Base-by-base conservation (phyloP, 495 filamentous ascomycete genomes). In the Oleoguttula mirabilis region DNA sequence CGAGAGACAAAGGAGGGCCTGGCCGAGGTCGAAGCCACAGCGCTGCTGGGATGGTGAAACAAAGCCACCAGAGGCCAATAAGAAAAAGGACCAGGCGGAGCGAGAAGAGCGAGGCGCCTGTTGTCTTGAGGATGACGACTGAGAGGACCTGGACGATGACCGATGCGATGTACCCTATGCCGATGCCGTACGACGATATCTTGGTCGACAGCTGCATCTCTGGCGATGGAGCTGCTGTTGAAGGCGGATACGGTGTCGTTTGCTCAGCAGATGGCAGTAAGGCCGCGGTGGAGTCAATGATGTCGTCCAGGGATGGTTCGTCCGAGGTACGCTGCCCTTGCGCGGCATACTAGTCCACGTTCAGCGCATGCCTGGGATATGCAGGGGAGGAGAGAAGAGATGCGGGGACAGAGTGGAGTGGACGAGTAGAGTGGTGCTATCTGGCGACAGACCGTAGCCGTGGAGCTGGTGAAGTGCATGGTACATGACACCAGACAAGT, bases 11-110 rank as follows among this genome's bases (percentile, higher is more conserved):
- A 10, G 86, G 84, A 2, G 90, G 90, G 0, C 90, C 90, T 7
- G 90, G 90, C 21, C 90, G 75, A 12, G 88, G 76, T 17, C 87
- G 75, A n/a, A 98, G 71, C 84, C 85, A 95, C 45, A 93, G 60
- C 17, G 80, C 81, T 6, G 87, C 83, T 3, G 90, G 90, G 39
- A 95, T 75, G 10, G 87, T 88, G 54, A 98, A 96, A 25, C 76
- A 39, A 39, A 90, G 78, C 90, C 90, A 96, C 90, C 90, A 98
- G n/a, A 77, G 59, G 11, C 90, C 90, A 37, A 95, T 77, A 28
- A 85, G 56, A 55, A 92, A 88, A 8, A 98, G 70, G 3, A 88
- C 56, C 15, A 55, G 46, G 2, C 50, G 42, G 15, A 60, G 54
- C 6, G 41, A 66, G 40, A 42, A 49, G 47, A 51, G 39, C 1